These are phyloP conservation scores for Piper longum DNA, from an alignment of 164 flowering plant genomes.

Conservation along the genomic window DNA sequence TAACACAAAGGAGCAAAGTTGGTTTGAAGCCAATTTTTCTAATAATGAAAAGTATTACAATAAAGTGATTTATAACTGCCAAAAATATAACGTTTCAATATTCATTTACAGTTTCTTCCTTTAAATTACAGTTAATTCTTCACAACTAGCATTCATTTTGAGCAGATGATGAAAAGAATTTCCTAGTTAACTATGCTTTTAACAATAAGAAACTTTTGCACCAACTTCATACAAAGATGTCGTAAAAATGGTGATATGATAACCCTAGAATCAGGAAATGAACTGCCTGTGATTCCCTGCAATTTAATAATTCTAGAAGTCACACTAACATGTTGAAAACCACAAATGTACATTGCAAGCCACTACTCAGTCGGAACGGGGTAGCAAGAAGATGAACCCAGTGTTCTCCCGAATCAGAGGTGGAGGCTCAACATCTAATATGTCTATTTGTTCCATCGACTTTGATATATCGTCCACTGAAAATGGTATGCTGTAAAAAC, in stretches of 20 bases:
- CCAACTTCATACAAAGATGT: background rate
- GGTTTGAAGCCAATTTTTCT: no score
- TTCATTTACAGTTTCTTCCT: no score
- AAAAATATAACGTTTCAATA: no score
- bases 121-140: no score
- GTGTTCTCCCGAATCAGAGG: conserved; percentile 86
- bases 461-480: conserved; percentile 91
- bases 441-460: conserved; percentile 82
- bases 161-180: background rate
- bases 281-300: background rate
- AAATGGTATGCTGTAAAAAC: conserved; percentile 77
- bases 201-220: background rate
- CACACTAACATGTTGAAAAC: background rate
- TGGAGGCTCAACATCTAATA: conserved; percentile 77
- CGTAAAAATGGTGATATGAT: background rate
- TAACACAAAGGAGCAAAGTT: no score
- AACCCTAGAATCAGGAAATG: background rate
- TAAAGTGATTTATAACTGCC: no score
- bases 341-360: background rate
- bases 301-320: background rate
- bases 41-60: no score
- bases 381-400: conserved; percentile 81
- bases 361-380: conserved; percentile 32
- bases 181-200: background rate
- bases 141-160: background rate